A percentile compares a stretch with the other conserved stretches of the same genome.
These are phyloP conservation scores for Chrysanthemum seticuspe DNA, from an alignment of 129 eudicot species.

Conservation along the genomic window DNA sequence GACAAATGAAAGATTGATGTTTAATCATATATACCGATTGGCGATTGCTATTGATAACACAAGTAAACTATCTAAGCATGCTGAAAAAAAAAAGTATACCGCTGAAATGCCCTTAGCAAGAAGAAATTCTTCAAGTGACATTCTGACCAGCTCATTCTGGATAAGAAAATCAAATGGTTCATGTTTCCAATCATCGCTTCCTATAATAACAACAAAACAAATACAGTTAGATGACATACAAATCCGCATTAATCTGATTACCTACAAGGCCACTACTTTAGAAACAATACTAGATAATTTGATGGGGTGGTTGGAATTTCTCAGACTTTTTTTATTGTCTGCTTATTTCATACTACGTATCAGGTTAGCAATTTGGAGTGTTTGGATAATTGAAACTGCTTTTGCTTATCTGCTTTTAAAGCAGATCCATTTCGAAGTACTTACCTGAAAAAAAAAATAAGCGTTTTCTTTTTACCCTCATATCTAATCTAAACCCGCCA, in stretches of 20 bases:
- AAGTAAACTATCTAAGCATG: background rate
- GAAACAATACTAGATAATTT: no score
- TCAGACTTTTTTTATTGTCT: no score
- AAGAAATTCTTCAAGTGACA: constrained; percentile 87
- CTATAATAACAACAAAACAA: constrained; percentile 28
- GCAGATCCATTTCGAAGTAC: no score
- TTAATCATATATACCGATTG: background rate
- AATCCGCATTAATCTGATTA: no score
- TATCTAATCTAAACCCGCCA: no score
- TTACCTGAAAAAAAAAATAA: no score
- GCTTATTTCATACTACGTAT: background rate
- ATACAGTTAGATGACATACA: background rate
- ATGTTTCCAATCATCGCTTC: constrained; percentile 59
- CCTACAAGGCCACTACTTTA: no score
- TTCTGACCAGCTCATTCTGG: constrained; percentile 72
- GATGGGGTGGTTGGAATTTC: no score
- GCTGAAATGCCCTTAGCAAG: constrained; percentile 83
- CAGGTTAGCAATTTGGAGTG: no score
- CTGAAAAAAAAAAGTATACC: constrained; percentile 37
- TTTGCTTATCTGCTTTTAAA: no score
- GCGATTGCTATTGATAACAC: background rate
- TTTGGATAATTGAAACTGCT: background rate
- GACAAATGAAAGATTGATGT: background rate
- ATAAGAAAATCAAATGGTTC: constrained; percentile 89
- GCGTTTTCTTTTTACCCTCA: no score